Percentiles rank a stretch among this genome's conserved stretches.
These are phyloP conservation scores for Spathaspora gorwiae DNA, from an alignment of 805 yeast species.

Conservation along the genomic window DNA sequence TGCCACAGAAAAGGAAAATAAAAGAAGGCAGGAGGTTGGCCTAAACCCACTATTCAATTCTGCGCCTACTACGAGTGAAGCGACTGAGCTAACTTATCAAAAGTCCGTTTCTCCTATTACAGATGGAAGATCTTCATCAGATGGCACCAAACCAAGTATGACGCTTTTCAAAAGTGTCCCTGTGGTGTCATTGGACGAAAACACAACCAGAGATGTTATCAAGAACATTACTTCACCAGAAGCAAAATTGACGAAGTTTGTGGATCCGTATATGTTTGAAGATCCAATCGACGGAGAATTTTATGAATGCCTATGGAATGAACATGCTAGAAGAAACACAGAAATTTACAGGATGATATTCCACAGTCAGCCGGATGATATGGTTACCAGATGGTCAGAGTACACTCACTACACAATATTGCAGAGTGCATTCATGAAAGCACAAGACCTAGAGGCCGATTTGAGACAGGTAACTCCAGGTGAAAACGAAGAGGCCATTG, in stretches of 20 bases:
- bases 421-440: conserved; percentile 49
- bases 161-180: conserved; percentile 18
- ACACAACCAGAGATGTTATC: conserved; percentile 39
- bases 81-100: background rate
- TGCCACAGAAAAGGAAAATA: conserved; percentile 34
- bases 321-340: conserved; percentile 80
- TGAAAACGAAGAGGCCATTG: background rate
- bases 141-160: background rate
- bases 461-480: conserved; percentile 16
- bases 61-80: background rate
- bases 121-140: background rate
- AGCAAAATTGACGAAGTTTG: conserved; percentile 39
- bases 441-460: conserved; percentile 35
- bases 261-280: conserved; percentile 84
- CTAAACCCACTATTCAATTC: background rate
- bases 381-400: conserved; percentile 85
- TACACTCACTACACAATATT: conserved; percentile 68
- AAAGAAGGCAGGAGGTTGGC: conserved; percentile 34
- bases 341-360: conserved; percentile 76
- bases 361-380: conserved; percentile 92
- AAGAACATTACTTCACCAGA: conserved; percentile 35
- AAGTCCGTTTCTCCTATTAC: background rate
- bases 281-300: conserved; percentile 85
- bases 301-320: conserved; percentile 81
- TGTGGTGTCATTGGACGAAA: conserved; percentile 40